These are phyloP conservation scores for Salpingoeca rosetta DNA, from an alignment of 78 protist species.

Conservation along the genomic window DNA sequence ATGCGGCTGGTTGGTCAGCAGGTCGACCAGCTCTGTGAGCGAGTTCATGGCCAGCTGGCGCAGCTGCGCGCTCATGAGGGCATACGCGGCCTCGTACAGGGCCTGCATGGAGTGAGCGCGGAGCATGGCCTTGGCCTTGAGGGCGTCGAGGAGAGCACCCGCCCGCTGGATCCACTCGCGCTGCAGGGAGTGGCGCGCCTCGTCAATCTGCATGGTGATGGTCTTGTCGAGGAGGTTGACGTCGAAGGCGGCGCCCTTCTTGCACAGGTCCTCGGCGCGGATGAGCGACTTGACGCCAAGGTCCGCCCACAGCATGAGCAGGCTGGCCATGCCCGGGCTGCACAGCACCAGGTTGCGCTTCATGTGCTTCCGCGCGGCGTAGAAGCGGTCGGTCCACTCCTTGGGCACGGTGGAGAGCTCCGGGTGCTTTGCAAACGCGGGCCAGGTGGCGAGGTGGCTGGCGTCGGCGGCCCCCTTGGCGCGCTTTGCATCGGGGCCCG, in stretches of 20 bases:
- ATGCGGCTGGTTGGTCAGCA: no score
- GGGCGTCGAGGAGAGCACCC: neutral
- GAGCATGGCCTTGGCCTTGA: neutral
- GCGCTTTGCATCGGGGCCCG: no score
- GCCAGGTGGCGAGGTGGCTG: neutral
- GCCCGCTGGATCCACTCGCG: neutral
- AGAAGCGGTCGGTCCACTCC: neutral
- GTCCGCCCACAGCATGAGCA: neutral
- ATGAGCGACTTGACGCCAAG: neutral
- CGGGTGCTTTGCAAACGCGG: neutral
- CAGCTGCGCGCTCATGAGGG: neutral
- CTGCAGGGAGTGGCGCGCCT: neutral
- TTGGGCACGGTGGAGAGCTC: neutral
- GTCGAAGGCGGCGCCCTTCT: neutral
- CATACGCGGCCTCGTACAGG: neutral
- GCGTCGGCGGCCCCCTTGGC: no score
- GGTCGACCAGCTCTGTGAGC: neutral
- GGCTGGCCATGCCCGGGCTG: neutral
- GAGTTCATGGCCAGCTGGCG: neutral
- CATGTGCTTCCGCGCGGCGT: neutral
- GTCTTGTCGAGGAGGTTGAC: neutral
- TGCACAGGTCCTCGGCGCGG: neutral
- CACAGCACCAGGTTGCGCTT: neutral
- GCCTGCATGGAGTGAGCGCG: neutral
- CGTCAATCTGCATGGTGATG: neutral